Evolutionary conservation across 2,329 filamentous ascomycete species (phyloP).

Genomic region (Alternaria metachromatica): DNA sequence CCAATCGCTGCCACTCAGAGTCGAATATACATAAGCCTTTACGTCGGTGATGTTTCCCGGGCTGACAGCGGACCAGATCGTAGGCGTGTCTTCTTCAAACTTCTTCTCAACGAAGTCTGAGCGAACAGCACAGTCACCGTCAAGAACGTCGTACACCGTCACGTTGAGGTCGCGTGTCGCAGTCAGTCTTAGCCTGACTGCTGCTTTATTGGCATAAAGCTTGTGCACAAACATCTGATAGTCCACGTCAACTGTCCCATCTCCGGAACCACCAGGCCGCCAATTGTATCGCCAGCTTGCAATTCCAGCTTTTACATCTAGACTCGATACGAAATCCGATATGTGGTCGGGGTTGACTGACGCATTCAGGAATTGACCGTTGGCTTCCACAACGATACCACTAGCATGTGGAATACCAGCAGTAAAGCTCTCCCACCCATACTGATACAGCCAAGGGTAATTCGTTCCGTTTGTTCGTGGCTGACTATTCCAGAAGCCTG

Average conservation of each 20-base stretch:
- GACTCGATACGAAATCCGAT: slow-evolving; percentile 64
- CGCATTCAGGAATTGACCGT: slow-evolving; percentile 64
- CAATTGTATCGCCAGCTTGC: slow-evolving; percentile 71
- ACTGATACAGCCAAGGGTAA: slow-evolving; percentile 72
- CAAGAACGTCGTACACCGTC: slow-evolving; percentile 70
- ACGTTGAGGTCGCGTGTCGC: slow-evolving; percentile 61
- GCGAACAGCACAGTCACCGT: slow-evolving; percentile 72
- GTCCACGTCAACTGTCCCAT: slow-evolving; percentile 62
- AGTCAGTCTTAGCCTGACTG: slow-evolving; percentile 66
- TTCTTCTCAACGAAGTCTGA: slow-evolving; percentile 65
- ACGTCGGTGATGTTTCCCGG: slow-evolving; percentile 68
- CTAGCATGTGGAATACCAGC: slow-evolving; percentile 74
- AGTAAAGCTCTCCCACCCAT: slow-evolving; percentile 74
- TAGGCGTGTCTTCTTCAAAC: slow-evolving; percentile 56
- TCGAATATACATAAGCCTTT: slow-evolving; percentile 66
- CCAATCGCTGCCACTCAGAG: slow-evolving; percentile 55
- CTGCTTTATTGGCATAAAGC: slow-evolving; percentile 66
- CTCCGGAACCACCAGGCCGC: slow-evolving; percentile 58
- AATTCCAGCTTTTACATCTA: slow-evolving; percentile 69
- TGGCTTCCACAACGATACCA: slow-evolving; percentile 64
- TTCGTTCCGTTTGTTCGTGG: slow-evolving; percentile 66
- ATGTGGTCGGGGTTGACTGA: slow-evolving; percentile 66
- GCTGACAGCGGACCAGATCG: slow-evolving; percentile 70
- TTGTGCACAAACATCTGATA: slow-evolving; percentile 73
- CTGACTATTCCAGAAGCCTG: slow-evolving; percentile 70